Evolutionary conservation across 83 land plant species (phyloP), one percentile per base, ranked within the genome.

Genomic region (Diphasiastrum complanatum): DNA sequence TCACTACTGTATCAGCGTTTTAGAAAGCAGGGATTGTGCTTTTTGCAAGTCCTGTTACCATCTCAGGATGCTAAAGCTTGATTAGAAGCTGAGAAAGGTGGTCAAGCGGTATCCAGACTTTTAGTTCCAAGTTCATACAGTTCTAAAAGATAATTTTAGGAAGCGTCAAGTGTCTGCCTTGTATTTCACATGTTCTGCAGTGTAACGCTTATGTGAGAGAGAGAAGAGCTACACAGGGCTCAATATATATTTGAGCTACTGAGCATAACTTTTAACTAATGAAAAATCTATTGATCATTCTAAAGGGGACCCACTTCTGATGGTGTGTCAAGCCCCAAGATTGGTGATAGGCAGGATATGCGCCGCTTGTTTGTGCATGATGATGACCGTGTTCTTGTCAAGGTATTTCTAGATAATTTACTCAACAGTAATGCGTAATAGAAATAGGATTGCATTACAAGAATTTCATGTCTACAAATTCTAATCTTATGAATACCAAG

Each of bases 351-450:
- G 1, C 40, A 73, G 26, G 76, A 73, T 29, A 66, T 73, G 71
- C 71, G 49, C 2, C 49, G 71, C 27, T 36, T 65, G 22, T 73
- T 67, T 67, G 71, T 73, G 18, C 71, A 66, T 46, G 66, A 73
- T 52, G 61, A 73, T 30, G 71, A 73, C 18, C 70, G 66, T 26
- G 71, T 66, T n/a, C 50, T 73, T 25, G 18, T 61, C 45, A 73
- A 73, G 70, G 71, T 73, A 0, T 4, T 31, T 1, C 43, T 20
- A 16, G 16, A 28, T 3, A 19, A 5, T 20, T 20, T 40, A 12
- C 12, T 4, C 4, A 37, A 4, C 5, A 6, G 16, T 18, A 19
- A 20, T 16, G 57, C 5, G 18, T 3, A 12, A 5, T 5, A 3
- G 3, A 4, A 32, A 20, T n/a, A 32, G n/a, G 53, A 22, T 27